Evolutionary conservation across 2,329 filamentous ascomycete genomes (phyloP).

Genomic region (Lizonia empirigonia): DNA sequence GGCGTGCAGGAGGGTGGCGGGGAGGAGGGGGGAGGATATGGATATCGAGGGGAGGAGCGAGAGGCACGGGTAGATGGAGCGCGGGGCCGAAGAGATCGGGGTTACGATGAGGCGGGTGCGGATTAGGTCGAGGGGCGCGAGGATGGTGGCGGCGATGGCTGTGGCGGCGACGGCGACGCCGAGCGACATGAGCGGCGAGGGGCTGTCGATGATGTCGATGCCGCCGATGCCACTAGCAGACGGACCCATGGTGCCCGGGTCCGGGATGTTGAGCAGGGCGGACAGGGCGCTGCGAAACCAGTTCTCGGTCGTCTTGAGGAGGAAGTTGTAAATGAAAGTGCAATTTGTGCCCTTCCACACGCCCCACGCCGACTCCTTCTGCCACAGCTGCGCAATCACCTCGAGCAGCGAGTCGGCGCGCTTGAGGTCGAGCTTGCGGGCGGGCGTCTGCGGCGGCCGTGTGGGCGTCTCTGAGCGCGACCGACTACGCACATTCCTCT

Average conservation of each 20-base stretch:
- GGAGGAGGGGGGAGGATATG: slow-evolving; percentile 70
- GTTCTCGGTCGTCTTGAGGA: slow-evolving; percentile 85
- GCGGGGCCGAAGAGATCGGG: slow-evolving; percentile 72
- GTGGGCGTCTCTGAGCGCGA: slow-evolving; percentile 47
- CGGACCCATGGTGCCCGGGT: slow-evolving; percentile 66
- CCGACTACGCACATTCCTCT: slow-evolving; percentile 46
- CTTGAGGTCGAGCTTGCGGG: slow-evolving; percentile 72
- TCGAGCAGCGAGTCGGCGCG: slow-evolving; percentile 82
- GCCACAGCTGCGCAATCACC: slow-evolving; percentile 85
- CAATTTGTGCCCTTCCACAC: slow-evolving; percentile 94
- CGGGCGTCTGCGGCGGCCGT: slow-evolving; percentile 48
- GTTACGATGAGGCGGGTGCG: slow-evolving; percentile 87
- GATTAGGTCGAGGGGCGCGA: slow-evolving; percentile 88
- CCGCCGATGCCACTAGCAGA: slow-evolving; percentile 61
- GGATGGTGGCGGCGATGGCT: slow-evolving; percentile 73
- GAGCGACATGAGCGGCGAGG: slow-evolving; percentile 81
- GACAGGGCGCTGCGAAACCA: slow-evolving; percentile 92
- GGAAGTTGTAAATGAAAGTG: slow-evolving; percentile 87
- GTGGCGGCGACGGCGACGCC: slow-evolving; percentile 71
- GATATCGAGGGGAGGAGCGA: slow-evolving; percentile 74
- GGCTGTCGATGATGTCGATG: slow-evolving; percentile 79
- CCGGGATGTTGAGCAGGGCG: slow-evolving; percentile 86
- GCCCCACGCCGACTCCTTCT: slow-evolving; percentile 85
- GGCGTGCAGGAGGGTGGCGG: slow-evolving; percentile 87
- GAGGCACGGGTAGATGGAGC: slow-evolving; percentile 78